phyloP scores from a whole-genome alignment of 148 eudicot species.

The Salicornia ramosissima region DNA sequence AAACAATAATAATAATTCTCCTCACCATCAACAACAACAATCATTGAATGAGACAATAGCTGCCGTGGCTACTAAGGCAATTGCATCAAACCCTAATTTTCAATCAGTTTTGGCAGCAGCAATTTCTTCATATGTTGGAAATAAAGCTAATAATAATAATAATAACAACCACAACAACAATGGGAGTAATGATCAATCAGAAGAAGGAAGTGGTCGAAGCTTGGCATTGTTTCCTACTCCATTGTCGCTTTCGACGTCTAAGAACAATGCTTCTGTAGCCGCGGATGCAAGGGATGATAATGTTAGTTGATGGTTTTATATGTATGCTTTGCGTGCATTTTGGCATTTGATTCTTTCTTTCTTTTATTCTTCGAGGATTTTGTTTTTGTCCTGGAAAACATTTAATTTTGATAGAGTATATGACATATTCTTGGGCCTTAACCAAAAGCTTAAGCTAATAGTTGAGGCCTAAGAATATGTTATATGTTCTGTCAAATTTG shows the following conservation, averaged over 20 bases:
- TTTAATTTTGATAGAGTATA: too few species aligned
- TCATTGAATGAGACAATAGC: constrained; percentile 30
- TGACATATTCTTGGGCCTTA: too few species aligned
- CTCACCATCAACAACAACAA: constrained; percentile 18
- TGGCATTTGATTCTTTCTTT: neutral
- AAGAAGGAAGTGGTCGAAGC: constrained; percentile 13
- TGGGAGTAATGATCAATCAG: neutral
- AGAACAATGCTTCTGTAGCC: constrained; percentile 13
- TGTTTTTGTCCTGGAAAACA: neutral
- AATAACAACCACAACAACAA: too few species aligned
- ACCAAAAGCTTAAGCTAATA: too few species aligned
- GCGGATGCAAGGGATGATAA: constrained; percentile 6
- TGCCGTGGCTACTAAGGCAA: constrained; percentile 32
- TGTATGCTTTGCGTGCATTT: neutral
- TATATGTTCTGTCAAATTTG: too few species aligned
- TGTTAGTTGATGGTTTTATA: constrained; percentile 10
- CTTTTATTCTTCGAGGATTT: neutral
- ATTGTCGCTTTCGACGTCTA: constrained; percentile 5
- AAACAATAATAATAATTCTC: constrained; percentile 1
- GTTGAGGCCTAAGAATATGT: too few species aligned
- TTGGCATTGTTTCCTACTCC: constrained; percentile 22
- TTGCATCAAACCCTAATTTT: constrained; percentile 37
- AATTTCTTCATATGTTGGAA: constrained; percentile 36
- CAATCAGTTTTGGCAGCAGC: constrained; percentile 46
- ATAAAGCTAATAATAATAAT: constrained; percentile 14